Evolutionary conservation across 805 yeast species (phyloP), one percentile per base, ranked within the genome.

Genomic region (Saccharomycopsis vini): DNA sequence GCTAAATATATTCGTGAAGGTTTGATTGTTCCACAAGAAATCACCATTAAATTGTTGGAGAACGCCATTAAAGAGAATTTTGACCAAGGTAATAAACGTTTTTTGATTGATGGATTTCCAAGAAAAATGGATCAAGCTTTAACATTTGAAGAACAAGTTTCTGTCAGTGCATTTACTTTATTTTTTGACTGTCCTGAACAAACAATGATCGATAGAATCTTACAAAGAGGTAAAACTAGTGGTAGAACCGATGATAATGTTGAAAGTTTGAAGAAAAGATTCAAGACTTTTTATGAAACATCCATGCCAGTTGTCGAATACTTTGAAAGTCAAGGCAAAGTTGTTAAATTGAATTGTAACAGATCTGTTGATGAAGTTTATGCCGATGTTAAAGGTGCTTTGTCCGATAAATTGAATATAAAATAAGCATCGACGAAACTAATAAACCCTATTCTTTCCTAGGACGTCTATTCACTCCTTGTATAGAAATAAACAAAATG

Each of bases 71-170:
- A 65, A 32, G 80, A 72, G 28, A 64, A 72, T 40, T 60, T 62
- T 51, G 49, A 54, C 3, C 58, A 68, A n/a, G 81, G 83, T 13
- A 68, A 70, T 9, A 63, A 64, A 20, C 77, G 77, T 53, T 90
- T 89, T 61, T 67, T 90, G 55, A 79, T 90, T 42, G 98, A 90
- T 61, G 98, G 98, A 0, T 90, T 92, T 73, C 98, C 98, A 39
- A 76, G 97, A 61, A 87, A 89, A 61, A 90, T 92, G 97, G 97
- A 92, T 64, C 98, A 90, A 68, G 97, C 97, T 0, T 47, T 82
- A 33, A 83, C 90, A n/a, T 90, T 90, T 60, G 97, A 90, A 65
- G 77, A 82, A 32, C 68, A 76, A 58, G 70, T 79, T 54, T 92
- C 78, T 56, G 81, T 71, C 61, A 81, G 85, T 50, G 68, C 77